Conservation (phyloP, 768 basidiomycete genomes). For the Epithele typhae region DNA sequence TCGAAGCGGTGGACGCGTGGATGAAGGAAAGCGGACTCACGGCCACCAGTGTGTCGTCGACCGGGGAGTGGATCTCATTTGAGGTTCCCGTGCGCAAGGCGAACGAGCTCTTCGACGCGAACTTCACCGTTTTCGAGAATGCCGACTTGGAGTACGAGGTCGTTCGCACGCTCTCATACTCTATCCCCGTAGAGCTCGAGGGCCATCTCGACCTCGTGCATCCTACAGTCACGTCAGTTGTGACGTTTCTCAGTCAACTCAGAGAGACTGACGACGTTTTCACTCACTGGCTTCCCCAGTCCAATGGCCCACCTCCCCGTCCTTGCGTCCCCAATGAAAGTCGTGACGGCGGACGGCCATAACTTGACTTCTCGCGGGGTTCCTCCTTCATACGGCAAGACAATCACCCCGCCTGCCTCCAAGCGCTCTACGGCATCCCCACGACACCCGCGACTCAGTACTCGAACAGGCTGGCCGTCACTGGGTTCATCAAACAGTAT, state of each 20-base stretch:
- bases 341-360: neutral
- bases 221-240: conserved; percentile 25
- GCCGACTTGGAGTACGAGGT: conserved; percentile 16
- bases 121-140: conserved; percentile 27
- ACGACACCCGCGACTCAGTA: conserved; percentile 18
- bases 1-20: conserved; percentile 23
- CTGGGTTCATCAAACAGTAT: conserved; percentile 30
- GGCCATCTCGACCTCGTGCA: conserved; percentile 27
- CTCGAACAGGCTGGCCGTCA: conserved; percentile 28
- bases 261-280: neutral
- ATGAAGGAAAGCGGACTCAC: conserved; percentile 21
- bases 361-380: conserved; percentile 5
- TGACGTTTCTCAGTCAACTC: neutral
- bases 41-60: conserved; percentile 21
- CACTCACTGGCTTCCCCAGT: conserved; percentile 14
- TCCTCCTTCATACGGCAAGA: conserved; percentile 19
- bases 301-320: conserved; percentile 6
- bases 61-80: conserved; percentile 27
- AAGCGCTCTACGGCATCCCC: conserved; percentile 27
- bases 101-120: conserved; percentile 26
- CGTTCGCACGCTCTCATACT: conserved; percentile 29
- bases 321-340: conserved; percentile 17
- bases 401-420: conserved; percentile 29
- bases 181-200: conserved; percentile 24
- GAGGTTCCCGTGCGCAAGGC: conserved; percentile 25